Base-by-base conservation (phyloP, 805 yeast genomes). In the Kodamaea kakaduensis region DNA sequence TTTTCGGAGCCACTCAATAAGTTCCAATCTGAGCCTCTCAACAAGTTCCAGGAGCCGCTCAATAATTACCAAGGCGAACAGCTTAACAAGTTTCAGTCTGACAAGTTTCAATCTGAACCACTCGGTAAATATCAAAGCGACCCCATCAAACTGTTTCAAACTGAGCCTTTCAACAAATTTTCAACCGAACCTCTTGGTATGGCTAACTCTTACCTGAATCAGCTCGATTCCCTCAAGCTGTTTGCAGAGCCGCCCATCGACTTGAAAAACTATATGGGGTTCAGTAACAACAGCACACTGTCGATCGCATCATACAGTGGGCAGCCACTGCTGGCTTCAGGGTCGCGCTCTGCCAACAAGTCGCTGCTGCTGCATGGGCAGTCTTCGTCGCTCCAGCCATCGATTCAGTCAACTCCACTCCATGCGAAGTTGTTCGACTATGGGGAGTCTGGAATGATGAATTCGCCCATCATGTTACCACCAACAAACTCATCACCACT, bases 401-500 rank as follows among this genome's bases (percentile, higher is more conserved):
- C n/a, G n/a, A 22, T 28, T 19, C 43, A 34, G 22, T 16, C 41
- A 9, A 40, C 39, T 16, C 42, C 44, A n/a, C 24, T 35, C 13
- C 42, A 42, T 38, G 39, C 45, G 24, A 50, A 49, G 41, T 37
- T 47, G 32, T 45, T 46, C 32, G 55, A 51, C 34, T 35, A 40
- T 17, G 29, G 29, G 13, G 39, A 42, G 17, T 37, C 38, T 23
- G 18, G 37, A 5, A 20, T 40, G 15, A 37, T 40, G 29, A 41
- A 44, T 36, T 47, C 56, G 9, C 59, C 59, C 17, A 41, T 43
- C 29, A 36, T 47, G 36, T 42, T 51, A 31, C 54, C 54, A 14
- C 48, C 54, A 12, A 40, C 34, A 18, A 40, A 38, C 33, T 34
- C 41, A 17, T 36, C 38, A 5, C 37, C 46, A 6, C 36, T 32